Conservation (phyloP, 1,284 basidiomycete species). For the Gymnopus androsaceus region DNA sequence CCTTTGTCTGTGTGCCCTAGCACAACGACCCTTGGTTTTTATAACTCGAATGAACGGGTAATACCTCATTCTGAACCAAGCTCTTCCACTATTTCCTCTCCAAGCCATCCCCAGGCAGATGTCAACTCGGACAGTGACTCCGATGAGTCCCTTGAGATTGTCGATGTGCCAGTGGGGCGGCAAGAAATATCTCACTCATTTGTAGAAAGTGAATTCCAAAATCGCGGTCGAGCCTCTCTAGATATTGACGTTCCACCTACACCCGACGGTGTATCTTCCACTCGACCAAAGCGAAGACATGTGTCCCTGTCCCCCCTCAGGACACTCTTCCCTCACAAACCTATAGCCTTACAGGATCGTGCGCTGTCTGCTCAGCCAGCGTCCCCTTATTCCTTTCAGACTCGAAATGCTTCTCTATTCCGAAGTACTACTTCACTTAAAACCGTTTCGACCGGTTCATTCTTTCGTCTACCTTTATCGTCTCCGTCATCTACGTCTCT, state of each 20-base stretch:
- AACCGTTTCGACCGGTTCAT: slow-evolving; percentile 22
- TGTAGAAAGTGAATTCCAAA: not conserved
- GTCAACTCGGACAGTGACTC: slow-evolving; percentile 29
- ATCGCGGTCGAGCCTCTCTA: slow-evolving; percentile 28
- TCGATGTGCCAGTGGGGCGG: slow-evolving; percentile 37
- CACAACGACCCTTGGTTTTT: slow-evolving; percentile 29
- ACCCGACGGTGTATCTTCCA: slow-evolving; percentile 17
- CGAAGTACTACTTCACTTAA: slow-evolving; percentile 41
- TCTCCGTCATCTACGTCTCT: slow-evolving; percentile 24
- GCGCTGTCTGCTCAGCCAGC: slow-evolving; percentile 39
- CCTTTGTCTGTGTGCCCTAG: slow-evolving; percentile 33
- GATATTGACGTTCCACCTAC: slow-evolving; percentile 18
- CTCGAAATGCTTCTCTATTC: slow-evolving; percentile 33
- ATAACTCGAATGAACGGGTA: slow-evolving; percentile 16
- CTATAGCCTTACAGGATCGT: slow-evolving; percentile 32
- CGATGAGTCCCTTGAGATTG: slow-evolving; percentile 39
- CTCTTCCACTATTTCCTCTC: not conserved
- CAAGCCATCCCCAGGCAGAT: not conserved
- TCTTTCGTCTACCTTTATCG: slow-evolving; percentile 30
- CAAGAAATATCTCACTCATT: slow-evolving; percentile 21
- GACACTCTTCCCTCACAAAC: slow-evolving; percentile 41
- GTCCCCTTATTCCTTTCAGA: slow-evolving; percentile 38
- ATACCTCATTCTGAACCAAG: not conserved
- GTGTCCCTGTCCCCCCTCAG: slow-evolving; percentile 43
- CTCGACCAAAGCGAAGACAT: slow-evolving; percentile 34